phyloP scores from a whole-genome alignment of 768 basidiomycete genomes.

The Russula vinacea region DNA sequence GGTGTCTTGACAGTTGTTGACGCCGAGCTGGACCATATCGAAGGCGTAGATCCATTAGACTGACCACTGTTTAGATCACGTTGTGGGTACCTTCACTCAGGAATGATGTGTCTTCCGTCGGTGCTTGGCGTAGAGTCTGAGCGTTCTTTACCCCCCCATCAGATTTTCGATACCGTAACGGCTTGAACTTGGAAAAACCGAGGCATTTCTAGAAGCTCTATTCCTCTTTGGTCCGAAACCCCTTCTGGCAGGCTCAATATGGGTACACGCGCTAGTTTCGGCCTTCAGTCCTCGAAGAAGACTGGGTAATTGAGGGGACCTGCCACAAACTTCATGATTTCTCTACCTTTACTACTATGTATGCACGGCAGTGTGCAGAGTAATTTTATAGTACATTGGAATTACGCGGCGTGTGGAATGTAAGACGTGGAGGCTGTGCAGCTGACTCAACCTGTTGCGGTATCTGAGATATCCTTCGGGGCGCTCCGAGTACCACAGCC shows the following conservation, averaged over 20 bases:
- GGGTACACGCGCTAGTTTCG: background rate
- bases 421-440: background rate
- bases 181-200: background rate
- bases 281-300: background rate
- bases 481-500: background rate
- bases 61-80: slow-evolving; percentile 8
- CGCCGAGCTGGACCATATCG: background rate
- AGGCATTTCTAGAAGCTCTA: background rate
- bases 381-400: background rate
- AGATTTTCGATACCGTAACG: background rate
- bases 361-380: background rate
- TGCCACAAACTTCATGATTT: background rate
- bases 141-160: background rate
- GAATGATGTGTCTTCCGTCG: slow-evolving; percentile 8
- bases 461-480: too few species aligned
- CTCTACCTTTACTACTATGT: background rate
- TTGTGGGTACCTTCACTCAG: slow-evolving; percentile 7
- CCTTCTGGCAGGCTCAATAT: background rate
- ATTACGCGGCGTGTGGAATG: background rate
- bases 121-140: background rate
- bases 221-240: background rate
- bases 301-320: background rate
- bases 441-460: background rate
- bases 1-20: slow-evolving; percentile 23
- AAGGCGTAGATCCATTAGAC: background rate